Percentiles rank a stretch among this genome's conserved stretches.
Evolutionary conservation across 371 early-diverging fungal genomes (phyloP).

Genomic region (Sanchytrium tribonematis): DNA sequence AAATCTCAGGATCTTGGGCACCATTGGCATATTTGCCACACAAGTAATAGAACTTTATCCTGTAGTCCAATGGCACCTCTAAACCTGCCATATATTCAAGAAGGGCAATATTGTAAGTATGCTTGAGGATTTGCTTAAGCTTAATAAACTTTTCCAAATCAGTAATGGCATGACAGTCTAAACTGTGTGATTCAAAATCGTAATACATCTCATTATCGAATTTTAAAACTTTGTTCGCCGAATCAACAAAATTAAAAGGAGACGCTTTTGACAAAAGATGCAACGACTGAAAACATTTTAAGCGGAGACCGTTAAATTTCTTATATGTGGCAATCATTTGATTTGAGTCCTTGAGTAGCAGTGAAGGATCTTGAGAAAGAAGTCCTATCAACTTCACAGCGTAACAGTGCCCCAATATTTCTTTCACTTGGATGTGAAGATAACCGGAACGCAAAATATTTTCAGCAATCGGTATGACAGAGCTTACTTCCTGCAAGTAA

Average conservation of each 20-base stretch:
- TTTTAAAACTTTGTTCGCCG: not conserved
- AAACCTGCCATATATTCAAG: not conserved
- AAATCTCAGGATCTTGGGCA: not conserved
- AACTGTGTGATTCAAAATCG: not conserved
- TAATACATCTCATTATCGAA: not conserved
- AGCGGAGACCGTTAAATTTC: not conserved
- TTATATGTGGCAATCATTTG: not conserved
- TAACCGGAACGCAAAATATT: not conserved
- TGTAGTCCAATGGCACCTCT: not conserved
- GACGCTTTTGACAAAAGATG: too few relatives aligned
- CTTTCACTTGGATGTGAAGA: not conserved
- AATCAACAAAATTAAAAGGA: not conserved
- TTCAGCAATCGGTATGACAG: not conserved
- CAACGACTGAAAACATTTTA: not conserved
- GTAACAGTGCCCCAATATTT: too few relatives aligned
- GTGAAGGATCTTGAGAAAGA: not conserved
- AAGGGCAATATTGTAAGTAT: not conserved
- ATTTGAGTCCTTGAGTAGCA: not conserved
- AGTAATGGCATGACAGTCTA: not conserved
- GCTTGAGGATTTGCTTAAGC: not conserved
- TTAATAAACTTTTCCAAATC: not conserved
- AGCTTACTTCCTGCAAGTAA: not conserved
- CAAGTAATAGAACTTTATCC: not conserved
- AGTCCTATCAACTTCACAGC: not conserved
- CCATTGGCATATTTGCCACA: not conserved